Percentiles rank a stretch among this genome's conserved stretches.
Evolutionary conservation across 2,329 filamentous ascomycete genomes (phyloP).

Genomic region (Juglanconis juglandina): DNA sequence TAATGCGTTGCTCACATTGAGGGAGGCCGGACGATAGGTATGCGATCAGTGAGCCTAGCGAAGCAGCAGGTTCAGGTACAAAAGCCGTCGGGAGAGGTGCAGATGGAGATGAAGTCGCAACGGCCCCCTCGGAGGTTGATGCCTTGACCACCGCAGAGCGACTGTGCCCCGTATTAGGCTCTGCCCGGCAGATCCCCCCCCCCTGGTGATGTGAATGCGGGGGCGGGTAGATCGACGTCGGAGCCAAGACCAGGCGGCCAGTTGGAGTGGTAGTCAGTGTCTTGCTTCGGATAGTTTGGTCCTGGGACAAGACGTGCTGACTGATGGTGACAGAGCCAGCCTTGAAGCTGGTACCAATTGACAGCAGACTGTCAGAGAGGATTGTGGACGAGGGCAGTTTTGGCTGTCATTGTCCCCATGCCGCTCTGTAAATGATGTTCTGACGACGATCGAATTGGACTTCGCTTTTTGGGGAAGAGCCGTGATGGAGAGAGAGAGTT

Average conservation of each 20-base stretch:
- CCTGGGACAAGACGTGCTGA: neutral
- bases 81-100: neutral
- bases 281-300: neutral
- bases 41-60: neutral
- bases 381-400: neutral
- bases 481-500: neutral
- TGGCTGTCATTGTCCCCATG: constrained; percentile 3
- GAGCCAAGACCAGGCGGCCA: neutral
- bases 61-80: constrained; percentile 1
- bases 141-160: no score
- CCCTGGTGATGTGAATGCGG: no score
- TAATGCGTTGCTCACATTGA: constrained; percentile 3
- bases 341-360: neutral
- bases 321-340: no score
- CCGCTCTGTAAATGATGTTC: neutral
- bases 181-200: no score
- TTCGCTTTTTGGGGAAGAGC: neutral
- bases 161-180: no score
- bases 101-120: neutral
- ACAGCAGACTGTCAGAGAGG: constrained; percentile 5
- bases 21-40: neutral
- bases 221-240: constrained; percentile 1
- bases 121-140: no score
- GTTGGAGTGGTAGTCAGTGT: neutral
- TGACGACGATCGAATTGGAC: no score